phyloP scores from a whole-genome alignment of 352 stramenopile species.

The Globisporangium nunn region DNA sequence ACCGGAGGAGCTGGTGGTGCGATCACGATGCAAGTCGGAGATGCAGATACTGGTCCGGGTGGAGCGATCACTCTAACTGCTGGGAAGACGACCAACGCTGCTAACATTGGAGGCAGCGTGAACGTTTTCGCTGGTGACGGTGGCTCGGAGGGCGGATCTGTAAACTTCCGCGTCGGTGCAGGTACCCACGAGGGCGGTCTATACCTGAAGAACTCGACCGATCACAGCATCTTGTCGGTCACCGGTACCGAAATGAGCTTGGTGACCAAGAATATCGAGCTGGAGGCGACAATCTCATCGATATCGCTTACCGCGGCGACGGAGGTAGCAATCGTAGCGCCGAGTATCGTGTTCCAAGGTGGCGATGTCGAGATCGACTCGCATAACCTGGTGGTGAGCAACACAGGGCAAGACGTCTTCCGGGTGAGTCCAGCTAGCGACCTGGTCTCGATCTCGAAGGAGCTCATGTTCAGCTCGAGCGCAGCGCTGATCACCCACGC shows the following conservation, averaged over 20 bases:
- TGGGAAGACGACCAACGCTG: slow-evolving; percentile 26
- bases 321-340: slow-evolving; percentile 32
- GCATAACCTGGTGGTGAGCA: slow-evolving; percentile 33
- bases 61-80: slow-evolving; percentile 32
- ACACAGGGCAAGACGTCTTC: slow-evolving; percentile 23
- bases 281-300: slow-evolving; percentile 34
- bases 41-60: slow-evolving; percentile 22
- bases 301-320: slow-evolving; percentile 31
- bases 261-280: slow-evolving; percentile 21
- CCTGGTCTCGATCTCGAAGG: slow-evolving; percentile 21
- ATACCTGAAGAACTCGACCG: slow-evolving; percentile 21
- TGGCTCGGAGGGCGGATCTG: slow-evolving; percentile 24
- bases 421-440: slow-evolving; percentile 21
- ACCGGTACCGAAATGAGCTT: slow-evolving; percentile 26
- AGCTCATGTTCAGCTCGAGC: slow-evolving; percentile 18
- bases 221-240: slow-evolving; percentile 24
- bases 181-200: slow-evolving; percentile 17
- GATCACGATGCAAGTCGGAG: slow-evolving; percentile 30
- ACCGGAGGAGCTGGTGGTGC: slow-evolving; percentile 26
- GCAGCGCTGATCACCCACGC: slow-evolving; percentile 28
- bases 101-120: slow-evolving; percentile 29
- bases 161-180: slow-evolving; percentile 22
- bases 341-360: slow-evolving; percentile 33
- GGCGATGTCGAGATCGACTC: slow-evolving; percentile 40
- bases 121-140: slow-evolving; percentile 32